phyloP scores from a whole-genome alignment of 225 moss, liverwort and hornwort species.

The Physcomitrium patens region DNA sequence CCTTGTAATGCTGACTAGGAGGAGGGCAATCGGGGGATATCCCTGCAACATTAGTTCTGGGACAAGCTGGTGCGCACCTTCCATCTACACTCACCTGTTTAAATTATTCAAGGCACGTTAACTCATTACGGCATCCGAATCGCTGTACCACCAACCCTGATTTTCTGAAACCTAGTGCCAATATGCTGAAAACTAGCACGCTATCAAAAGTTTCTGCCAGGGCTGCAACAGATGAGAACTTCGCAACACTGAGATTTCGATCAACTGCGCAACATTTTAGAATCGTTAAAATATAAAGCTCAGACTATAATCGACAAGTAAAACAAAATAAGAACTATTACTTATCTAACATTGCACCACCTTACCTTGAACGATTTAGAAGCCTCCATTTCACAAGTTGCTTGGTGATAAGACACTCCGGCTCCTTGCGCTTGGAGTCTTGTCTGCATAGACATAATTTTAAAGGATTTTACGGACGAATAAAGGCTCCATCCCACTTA shows the following conservation, averaged over 20 bases:
- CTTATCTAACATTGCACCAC: background rate
- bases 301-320: background rate
- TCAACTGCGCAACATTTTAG: background rate
- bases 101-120: background rate
- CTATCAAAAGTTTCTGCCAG: background rate
- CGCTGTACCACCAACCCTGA: background rate
- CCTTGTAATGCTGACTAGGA: conserved; percentile 29
- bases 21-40: conserved; percentile 23
- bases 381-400: conserved; percentile 25
- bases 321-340: background rate
- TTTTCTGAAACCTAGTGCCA: background rate
- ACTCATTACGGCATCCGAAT: background rate
- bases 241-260: background rate
- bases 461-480: background rate
- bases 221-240: background rate
- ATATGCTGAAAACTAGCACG: background rate
- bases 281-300: background rate
- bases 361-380: conserved; percentile 22
- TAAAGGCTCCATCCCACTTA: background rate
- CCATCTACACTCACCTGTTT: conserved; percentile 28
- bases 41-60: conserved; percentile 12
- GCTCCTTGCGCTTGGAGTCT: conserved; percentile 45
- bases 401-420: conserved; percentile 28
- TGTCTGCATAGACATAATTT: conserved; percentile 27
- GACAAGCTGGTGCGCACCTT: conserved; percentile 35